These are phyloP conservation scores for Phytophthora cactorum DNA, from an alignment of 352 stramenopile species.

Conservation along the genomic window DNA sequence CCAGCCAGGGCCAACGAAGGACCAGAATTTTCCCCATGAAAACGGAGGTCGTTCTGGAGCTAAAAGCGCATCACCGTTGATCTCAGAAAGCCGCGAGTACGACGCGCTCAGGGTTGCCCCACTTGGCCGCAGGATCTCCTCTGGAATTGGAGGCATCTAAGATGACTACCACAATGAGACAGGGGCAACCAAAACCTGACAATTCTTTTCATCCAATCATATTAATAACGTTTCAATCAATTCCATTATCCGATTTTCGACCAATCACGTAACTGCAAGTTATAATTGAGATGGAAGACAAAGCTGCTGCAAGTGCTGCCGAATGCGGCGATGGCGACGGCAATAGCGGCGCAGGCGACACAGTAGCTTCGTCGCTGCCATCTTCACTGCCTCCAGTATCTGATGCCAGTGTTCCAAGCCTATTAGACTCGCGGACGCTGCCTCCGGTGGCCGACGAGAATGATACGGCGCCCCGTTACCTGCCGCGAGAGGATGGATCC, in stretches of 20 bases:
- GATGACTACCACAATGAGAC: slow-evolving; percentile 24
- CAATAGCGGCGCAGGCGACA: not conserved
- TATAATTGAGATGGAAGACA: slow-evolving; percentile 21
- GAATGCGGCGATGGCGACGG: not conserved
- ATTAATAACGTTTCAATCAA: not conserved
- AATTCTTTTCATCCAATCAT: slow-evolving; percentile 7
- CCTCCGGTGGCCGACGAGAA: slow-evolving; percentile 4
- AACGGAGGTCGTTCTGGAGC: slow-evolving; percentile 35
- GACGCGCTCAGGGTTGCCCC: slow-evolving; percentile 23
- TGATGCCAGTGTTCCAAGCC: slow-evolving; percentile 36
- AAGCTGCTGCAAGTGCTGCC: not conserved
- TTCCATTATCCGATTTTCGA: slow-evolving; percentile 2
- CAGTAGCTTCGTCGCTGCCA: not conserved
- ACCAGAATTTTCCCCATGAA: slow-evolving; percentile 68
- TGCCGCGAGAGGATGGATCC: slow-evolving; percentile 35
- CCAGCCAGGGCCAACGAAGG: slow-evolving; percentile 51
- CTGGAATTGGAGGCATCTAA: slow-evolving; percentile 14
- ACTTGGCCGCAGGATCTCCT: slow-evolving; percentile 23
- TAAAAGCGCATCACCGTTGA: slow-evolving; percentile 15
- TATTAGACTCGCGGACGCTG: slow-evolving; percentile 56
- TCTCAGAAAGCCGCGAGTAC: slow-evolving; percentile 28
- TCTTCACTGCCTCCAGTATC: not conserved
- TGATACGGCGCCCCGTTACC: slow-evolving; percentile 39
- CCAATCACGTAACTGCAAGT: slow-evolving; percentile 7
- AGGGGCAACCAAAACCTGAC: not conserved